Evolutionary conservation across 371 early-diverging fungal genomes (phyloP), one percentile per base, ranked within the genome.

Genomic region (Rhizopus arrhizus): DNA sequence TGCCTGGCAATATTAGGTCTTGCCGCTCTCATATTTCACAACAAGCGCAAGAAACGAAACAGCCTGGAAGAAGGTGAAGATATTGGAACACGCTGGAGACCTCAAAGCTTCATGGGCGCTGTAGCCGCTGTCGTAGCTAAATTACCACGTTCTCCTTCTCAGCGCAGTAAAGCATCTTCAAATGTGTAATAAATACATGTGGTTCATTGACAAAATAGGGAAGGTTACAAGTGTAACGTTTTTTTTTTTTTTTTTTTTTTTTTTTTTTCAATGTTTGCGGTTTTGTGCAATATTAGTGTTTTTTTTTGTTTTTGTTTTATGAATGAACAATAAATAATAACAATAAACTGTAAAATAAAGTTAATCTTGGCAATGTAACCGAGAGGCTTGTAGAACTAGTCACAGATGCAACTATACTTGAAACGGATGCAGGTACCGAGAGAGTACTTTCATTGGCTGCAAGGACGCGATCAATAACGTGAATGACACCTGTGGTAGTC

Each of bases 31-130:
- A 31, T 71, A 13, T 68, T 71, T 5, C 63, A 65, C 28, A 72
- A 68, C 49, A 47, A 58, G 13, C 72, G 69, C 53, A 61, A 64
- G 15, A 31, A 42, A 31, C 7, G n/a, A 1, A 29, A 38, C 1
- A 28, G 15, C 0, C 6, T 47, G 4, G 15, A 32, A 10, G 12
- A 8, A 5, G 29, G 31, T 12, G 15, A 49, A 33, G 56, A 29
- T 7, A 28, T 67, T 34, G 51, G 64, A 33, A 80, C 80, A 15
- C 75, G 73, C 13, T 80, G 80, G 80, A 59, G 77, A 32, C 73
- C 80, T 29, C 77, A 77, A 22, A 77, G 75, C 46, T 80, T 80
- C 61, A 69, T 80, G 77, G 74, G 72, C 38, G 77, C 73, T 0
- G 73, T 80, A 41, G 71, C 77, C 16, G 70, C 74, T 3, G 80